Conservation (phyloP, 2,329 filamentous ascomycete genomes). For the Chaetomiaceae sp. region DNA sequence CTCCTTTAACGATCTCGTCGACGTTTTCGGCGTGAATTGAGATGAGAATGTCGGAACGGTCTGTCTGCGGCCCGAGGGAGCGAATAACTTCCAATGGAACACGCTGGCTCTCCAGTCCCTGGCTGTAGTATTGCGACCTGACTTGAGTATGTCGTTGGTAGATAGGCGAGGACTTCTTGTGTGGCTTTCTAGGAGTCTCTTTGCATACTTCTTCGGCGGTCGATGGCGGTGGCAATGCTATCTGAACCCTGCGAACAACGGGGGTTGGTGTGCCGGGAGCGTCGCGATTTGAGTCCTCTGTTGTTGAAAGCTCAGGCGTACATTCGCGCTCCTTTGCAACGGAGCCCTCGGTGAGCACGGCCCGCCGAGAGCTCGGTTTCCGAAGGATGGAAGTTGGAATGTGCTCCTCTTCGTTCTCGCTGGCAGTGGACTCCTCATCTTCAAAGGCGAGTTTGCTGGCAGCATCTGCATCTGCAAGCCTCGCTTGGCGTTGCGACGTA, state of each 20-base stretch:
- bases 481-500: slow-evolving; percentile 1
- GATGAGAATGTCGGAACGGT: slow-evolving; percentile 49
- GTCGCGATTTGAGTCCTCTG: slow-evolving; percentile 6
- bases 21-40: slow-evolving; percentile 43
- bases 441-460: background rate
- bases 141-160: slow-evolving; percentile 18
- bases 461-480: background rate
- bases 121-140: slow-evolving; percentile 29
- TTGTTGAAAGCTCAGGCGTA: slow-evolving; percentile 4
- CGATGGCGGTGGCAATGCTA: slow-evolving; percentile 13
- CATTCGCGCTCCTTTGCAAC: background rate
- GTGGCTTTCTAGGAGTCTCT: slow-evolving; percentile 19
- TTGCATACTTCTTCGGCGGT: slow-evolving; percentile 17
- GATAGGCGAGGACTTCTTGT: slow-evolving; percentile 14
- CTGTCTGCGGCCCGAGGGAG: slow-evolving; percentile 41
- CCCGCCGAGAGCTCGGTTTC: slow-evolving; percentile 1
- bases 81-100: slow-evolving; percentile 45
- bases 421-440: slow-evolving; percentile 11
- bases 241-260: slow-evolving; percentile 17
- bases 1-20: slow-evolving; percentile 42
- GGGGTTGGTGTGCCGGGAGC: slow-evolving; percentile 23
- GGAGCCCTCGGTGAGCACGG: background rate
- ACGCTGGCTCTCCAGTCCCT: slow-evolving; percentile 43
- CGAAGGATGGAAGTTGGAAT: slow-evolving; percentile 8
- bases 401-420: slow-evolving; percentile 13